Conservation (phyloP, 2,329 filamentous ascomycete genomes). For the Paraphaeosphaeria sporulosa region DNA sequence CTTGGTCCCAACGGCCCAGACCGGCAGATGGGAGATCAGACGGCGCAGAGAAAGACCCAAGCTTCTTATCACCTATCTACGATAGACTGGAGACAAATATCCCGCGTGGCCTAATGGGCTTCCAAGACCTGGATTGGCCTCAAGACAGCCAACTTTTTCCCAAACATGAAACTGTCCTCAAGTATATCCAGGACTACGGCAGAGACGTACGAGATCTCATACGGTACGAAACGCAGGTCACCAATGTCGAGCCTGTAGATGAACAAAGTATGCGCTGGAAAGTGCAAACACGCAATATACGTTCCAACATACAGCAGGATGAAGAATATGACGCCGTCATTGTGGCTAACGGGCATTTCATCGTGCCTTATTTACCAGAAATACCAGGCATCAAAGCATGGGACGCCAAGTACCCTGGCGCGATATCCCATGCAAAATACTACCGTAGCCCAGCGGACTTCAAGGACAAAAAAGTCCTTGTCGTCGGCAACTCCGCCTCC, state of each 20-base stretch:
- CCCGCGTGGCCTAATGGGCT: slow-evolving; percentile 80
- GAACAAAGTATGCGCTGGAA: slow-evolving; percentile 61
- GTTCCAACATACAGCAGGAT: slow-evolving; percentile 50
- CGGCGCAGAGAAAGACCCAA: slow-evolving; percentile 51
- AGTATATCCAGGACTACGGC: slow-evolving; percentile 78
- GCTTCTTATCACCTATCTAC: slow-evolving; percentile 86
- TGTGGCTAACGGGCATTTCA: slow-evolving; percentile 58
- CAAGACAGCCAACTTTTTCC: slow-evolving; percentile 76
- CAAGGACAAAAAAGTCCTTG: slow-evolving; percentile 72
- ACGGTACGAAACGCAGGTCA: slow-evolving; percentile 73
- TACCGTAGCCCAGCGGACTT: slow-evolving; percentile 74
- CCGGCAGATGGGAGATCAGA: slow-evolving; percentile 4
- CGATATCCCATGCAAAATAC: slow-evolving; percentile 70
- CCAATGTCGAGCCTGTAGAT: slow-evolving; percentile 59
- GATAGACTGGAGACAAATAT: slow-evolving; percentile 86
- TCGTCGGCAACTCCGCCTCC: slow-evolving; percentile 85
- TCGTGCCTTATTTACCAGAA: slow-evolving; percentile 54
- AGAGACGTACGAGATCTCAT: slow-evolving; percentile 72
- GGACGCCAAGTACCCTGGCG: slow-evolving; percentile 46
- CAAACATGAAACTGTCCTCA: slow-evolving; percentile 70
- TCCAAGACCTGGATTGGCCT: slow-evolving; percentile 73
- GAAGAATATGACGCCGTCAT: slow-evolving; percentile 64
- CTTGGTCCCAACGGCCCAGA: not conserved
- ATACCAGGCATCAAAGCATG: slow-evolving; percentile 53
- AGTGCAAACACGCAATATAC: slow-evolving; percentile 62